phyloP scores from a whole-genome alignment of 2,329 filamentous ascomycete species.

The Tolypocladium paradoxum region DNA sequence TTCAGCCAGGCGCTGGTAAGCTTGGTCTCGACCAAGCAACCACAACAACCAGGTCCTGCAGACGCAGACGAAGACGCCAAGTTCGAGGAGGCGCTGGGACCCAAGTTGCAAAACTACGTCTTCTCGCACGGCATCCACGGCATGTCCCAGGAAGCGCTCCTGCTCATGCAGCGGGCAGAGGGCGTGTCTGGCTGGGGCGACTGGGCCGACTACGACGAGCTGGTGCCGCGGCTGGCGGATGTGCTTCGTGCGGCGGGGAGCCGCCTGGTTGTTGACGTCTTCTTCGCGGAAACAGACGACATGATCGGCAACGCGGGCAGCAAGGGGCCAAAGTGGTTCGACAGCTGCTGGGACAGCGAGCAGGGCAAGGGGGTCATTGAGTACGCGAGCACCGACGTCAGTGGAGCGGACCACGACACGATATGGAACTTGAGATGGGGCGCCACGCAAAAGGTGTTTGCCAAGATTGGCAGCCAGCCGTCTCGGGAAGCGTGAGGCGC shows the following conservation, averaged over 20 bases:
- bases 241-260: slow-evolving; percentile 6
- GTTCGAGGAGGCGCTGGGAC: slow-evolving; percentile 11
- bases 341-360: slow-evolving; percentile 12
- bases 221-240: slow-evolving; percentile 14
- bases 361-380: slow-evolving; percentile 7
- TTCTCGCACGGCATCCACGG: slow-evolving; percentile 14
- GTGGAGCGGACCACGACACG: slow-evolving; percentile 15
- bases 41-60: neutral
- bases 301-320: slow-evolving; percentile 15
- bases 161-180: slow-evolving; percentile 15
- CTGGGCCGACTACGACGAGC: slow-evolving; percentile 19
- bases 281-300: slow-evolving; percentile 16
- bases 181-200: slow-evolving; percentile 13
- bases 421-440: slow-evolving; percentile 13
- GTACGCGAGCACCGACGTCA: slow-evolving; percentile 11
- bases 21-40: neutral
- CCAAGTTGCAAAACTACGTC: slow-evolving; percentile 10
- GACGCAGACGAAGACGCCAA: slow-evolving; percentile 2
- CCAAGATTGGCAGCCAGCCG: slow-evolving; percentile 1
- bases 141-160: slow-evolving; percentile 14
- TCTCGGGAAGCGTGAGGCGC: neutral
- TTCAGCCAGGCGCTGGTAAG: neutral
- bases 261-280: slow-evolving; percentile 14
- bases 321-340: slow-evolving; percentile 17
- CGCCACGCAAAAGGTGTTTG: slow-evolving; percentile 9